Evolutionary conservation across 805 yeast species (phyloP).

Genomic region (Hanseniaspora lachancei): DNA sequence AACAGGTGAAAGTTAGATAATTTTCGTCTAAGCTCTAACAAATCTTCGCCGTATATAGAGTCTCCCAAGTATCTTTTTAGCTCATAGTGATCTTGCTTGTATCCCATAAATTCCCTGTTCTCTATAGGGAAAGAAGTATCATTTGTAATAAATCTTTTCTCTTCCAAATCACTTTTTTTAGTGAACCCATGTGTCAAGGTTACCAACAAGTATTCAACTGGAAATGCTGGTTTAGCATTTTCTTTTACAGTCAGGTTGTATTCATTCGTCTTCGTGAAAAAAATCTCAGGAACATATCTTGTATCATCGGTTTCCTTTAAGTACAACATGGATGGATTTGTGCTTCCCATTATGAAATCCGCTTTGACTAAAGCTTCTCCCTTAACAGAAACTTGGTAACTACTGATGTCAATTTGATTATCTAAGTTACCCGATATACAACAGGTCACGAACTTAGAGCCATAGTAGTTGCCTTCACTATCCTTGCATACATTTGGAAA

Average conservation of each 20-base stretch:
- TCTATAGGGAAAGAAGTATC: slow-evolving; percentile 54
- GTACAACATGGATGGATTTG: slow-evolving; percentile 78
- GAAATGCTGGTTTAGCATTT: slow-evolving; percentile 82
- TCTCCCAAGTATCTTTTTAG: slow-evolving; percentile 37
- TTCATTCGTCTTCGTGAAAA: slow-evolving; percentile 72
- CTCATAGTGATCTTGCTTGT: slow-evolving; percentile 50
- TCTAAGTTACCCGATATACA: slow-evolving; percentile 77
- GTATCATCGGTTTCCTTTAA: slow-evolving; percentile 59
- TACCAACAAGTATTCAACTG: slow-evolving; percentile 78
- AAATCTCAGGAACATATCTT: slow-evolving; percentile 89
- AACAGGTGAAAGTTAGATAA: slow-evolving; percentile 69
- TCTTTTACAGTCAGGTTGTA: slow-evolving; percentile 78
- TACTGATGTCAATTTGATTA: slow-evolving; percentile 80
- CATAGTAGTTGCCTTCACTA: slow-evolving; percentile 50
- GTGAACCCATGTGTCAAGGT: slow-evolving; percentile 92
- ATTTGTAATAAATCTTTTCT: slow-evolving; percentile 31
- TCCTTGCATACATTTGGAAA: slow-evolving; percentile 53
- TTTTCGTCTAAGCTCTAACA: slow-evolving; percentile 26
- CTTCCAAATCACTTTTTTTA: slow-evolving; percentile 25
- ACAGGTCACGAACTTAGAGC: slow-evolving; percentile 89
- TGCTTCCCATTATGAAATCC: slow-evolving; percentile 71
- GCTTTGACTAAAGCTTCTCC: slow-evolving; percentile 85
- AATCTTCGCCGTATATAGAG: slow-evolving; percentile 23
- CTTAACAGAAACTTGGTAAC: slow-evolving; percentile 77
- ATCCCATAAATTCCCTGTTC: slow-evolving; percentile 64